Percentiles rank a stretch among this genome's conserved stretches.
phyloP scores from a whole-genome alignment of 2,329 filamentous ascomycete species.

The Diaporthe helianthi region DNA sequence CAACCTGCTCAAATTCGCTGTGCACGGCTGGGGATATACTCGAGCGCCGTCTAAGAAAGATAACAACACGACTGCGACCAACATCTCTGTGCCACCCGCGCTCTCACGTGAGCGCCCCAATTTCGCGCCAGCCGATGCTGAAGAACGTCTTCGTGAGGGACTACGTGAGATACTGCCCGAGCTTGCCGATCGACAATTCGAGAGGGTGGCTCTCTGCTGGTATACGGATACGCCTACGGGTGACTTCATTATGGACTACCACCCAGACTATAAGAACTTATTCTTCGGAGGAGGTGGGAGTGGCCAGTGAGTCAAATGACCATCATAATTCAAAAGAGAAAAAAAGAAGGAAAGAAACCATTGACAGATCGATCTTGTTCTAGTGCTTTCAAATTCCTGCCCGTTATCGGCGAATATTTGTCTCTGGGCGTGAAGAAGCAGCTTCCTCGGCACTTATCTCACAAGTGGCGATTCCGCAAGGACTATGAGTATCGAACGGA shows the following conservation, averaged over 20 bases:
- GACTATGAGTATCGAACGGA: not conserved
- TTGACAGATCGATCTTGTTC: not conserved
- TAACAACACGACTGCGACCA: not conserved
- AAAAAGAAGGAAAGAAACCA: no score
- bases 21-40: constrained; percentile 1
- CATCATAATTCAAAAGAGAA: not conserved
- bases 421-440: not conserved
- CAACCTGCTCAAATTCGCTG: not conserved
- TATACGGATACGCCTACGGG: not conserved
- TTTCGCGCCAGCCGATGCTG: not conserved
- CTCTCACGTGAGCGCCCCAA: not conserved
- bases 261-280: not conserved
- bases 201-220: not conserved
- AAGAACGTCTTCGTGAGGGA: not conserved
- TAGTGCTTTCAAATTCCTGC: constrained; percentile 6
- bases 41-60: not conserved
- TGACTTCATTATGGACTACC: constrained; percentile 3
- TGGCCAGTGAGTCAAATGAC: not conserved
- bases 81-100: not conserved
- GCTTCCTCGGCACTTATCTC: not conserved
- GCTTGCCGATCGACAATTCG: constrained; percentile 2
- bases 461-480: not conserved
- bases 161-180: not conserved
- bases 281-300: not conserved
- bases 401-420: not conserved